A percentile compares a stretch with the other conserved stretches of the same genome.
Evolutionary conservation across 176 grass and related monocot genomes (phyloP).

Genomic region (Hordeum marinum): DNA sequence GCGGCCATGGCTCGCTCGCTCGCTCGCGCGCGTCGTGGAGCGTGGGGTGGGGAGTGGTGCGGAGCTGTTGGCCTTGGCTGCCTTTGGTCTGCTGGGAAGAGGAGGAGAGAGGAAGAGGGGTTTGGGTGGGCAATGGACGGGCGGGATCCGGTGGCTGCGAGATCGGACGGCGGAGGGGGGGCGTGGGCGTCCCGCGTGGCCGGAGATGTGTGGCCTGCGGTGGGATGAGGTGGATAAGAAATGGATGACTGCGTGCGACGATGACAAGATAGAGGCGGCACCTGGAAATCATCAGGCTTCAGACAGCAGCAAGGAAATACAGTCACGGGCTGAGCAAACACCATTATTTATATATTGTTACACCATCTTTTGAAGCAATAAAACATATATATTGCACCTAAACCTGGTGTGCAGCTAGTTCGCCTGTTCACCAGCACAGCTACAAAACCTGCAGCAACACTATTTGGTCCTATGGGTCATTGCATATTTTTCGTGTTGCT

Average conservation of each 20-base stretch:
- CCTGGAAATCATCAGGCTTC: not conserved
- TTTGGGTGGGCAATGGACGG: constrained; percentile 23
- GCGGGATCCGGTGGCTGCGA: not conserved
- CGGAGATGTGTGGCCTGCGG: constrained; percentile 22
- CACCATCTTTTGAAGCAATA: no score
- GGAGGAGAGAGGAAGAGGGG: constrained; percentile 21
- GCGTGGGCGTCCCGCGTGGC: not conserved
- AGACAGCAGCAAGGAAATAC: no score
- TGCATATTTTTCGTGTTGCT: no score
- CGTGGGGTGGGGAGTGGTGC: constrained; percentile 28
- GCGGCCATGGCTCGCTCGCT: constrained; percentile 21
- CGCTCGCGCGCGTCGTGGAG: constrained; percentile 4
- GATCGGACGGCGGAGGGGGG: constrained; percentile 4
- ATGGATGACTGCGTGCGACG: constrained; percentile 14
- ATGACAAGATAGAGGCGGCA: not conserved
- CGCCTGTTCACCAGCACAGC: no score
- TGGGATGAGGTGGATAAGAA: constrained; percentile 49
- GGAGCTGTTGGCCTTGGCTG: not conserved
- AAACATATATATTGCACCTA: no score
- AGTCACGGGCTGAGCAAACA: no score
- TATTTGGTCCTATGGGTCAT: no score
- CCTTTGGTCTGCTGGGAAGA: constrained; percentile 10
- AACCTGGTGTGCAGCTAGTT: no score
- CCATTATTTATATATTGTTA: no score
- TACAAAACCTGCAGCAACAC: no score